Conservation (phyloP, 805 yeast species). For the Starmera pachycereana region DNA sequence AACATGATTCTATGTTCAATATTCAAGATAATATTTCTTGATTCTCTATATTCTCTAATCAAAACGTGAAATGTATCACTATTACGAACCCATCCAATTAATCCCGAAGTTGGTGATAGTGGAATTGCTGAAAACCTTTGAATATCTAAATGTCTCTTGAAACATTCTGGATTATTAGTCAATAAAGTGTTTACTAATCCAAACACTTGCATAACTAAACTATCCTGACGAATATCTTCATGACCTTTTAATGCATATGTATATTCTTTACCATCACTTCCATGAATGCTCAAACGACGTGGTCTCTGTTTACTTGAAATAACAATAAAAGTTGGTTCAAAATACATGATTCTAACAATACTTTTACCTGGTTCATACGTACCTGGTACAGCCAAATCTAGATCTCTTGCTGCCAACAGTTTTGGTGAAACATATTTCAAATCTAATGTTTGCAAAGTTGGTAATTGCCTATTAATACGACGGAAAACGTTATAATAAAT, state of each 20-base stretch:
- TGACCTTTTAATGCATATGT: conserved; percentile 84
- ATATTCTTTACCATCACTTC: conserved; percentile 89
- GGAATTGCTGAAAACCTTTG: conserved; percentile 93
- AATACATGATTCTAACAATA: conserved; percentile 56
- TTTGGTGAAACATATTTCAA: conserved; percentile 92
- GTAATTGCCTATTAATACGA: conserved; percentile 79
- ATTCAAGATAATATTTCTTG: conserved; percentile 78
- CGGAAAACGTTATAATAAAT: conserved; percentile 90
- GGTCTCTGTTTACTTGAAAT: conserved; percentile 96
- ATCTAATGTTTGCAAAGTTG: conserved; percentile 78
- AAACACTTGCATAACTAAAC: conserved; percentile 93
- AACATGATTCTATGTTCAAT: conserved; percentile 93
- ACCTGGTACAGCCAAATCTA: conserved; percentile 90
- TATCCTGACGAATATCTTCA: conserved; percentile 96
- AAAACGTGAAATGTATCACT: conserved; percentile 93
- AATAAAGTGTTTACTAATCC: conserved; percentile 89
- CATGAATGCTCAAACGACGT: conserved; percentile 65
- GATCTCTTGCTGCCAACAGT: conserved; percentile 62
- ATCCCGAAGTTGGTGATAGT: conserved; percentile 91
- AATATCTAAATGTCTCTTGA: conserved; percentile 88
- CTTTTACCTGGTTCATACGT: conserved; percentile 82
- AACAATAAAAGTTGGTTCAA: conserved; percentile 78
- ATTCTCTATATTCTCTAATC: conserved; percentile 86
- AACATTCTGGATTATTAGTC: conserved; percentile 87
- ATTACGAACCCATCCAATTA: conserved; percentile 95